Base-by-base conservation (phyloP, 306 rosid species). In the Herpetospermum pedunculosum region DNA sequence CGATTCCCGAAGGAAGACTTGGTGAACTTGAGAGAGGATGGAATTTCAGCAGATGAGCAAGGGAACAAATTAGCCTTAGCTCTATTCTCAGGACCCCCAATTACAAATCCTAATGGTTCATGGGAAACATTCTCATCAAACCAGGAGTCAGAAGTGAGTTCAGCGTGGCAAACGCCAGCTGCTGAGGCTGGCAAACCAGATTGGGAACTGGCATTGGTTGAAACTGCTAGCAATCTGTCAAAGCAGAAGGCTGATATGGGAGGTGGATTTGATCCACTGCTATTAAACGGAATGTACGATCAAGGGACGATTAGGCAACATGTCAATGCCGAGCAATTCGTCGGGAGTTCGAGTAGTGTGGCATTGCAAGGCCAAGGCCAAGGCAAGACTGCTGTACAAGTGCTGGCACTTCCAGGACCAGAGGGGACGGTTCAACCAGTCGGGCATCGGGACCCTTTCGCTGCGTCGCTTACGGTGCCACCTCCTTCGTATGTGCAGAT, bases 211-310 rank as follows among this genome's bases (percentile, higher is more conserved):
- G 85, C 92, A 77, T 79, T 92, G 89, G 97, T 81, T 14, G 97
- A 92, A 70, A 43, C 88, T 1, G 80, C 38, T 60, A 84, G 92
- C 67, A 89, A 86, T 63, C 74, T 92, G 44, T 81, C 89, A 0
- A 92, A 62, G 75, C 96, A 88, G 76, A 92, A 88, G 63, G 88
- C 90, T 46, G 83, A 81, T 55, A 76, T 92, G 83, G 96, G 79
- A 6, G 98, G 98, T 35, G 96, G 96, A 13, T 87, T 92, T 50
- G 92, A 92, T 81, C 80, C 96, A 6, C 60, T 92, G 70, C 67
- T 92, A 13, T 80, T 90, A 78, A 90, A 84, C 80, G 98, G 96
- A n/a, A 90, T 92, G 92, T 92, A 87, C 77, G 97, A 92, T 84
- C 92, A 90, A 70, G 98, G 92, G 23, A 77, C 90, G 26, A 92